Percentiles rank a stretch among this genome's conserved stretches.
Evolutionary conservation across 345 rosid genomes (phyloP).

Genomic region (Pelargonium nanum): DNA sequence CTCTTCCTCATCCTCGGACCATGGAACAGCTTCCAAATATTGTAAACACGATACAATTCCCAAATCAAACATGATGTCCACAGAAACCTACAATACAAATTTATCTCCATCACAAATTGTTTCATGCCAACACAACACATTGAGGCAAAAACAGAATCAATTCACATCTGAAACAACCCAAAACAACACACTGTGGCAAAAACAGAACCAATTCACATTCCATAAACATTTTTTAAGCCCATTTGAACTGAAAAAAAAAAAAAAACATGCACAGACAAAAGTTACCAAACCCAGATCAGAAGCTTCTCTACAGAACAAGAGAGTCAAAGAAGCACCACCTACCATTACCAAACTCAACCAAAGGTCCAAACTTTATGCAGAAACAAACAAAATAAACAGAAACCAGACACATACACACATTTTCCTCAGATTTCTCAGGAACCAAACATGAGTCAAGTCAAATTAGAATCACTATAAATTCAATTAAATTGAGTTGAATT

Average conservation of each 20-base stretch:
- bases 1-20: conserved; percentile 83
- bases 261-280: too few species aligned
- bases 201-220: too few species aligned
- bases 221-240: too few species aligned
- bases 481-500: too few species aligned
- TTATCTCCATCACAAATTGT: background rate
- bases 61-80: conserved; percentile 56
- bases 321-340: background rate
- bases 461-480: too few species aligned
- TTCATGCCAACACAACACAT: background rate
- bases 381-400: background rate
- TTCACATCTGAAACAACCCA: background rate
- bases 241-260: too few species aligned
- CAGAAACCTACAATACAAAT: conserved; percentile 47
- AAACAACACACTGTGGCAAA: too few species aligned
- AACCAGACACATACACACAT: background rate
- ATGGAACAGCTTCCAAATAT: conserved; percentile 85
- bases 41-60: conserved; percentile 68
- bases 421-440: conserved; percentile 1
- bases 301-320: background rate
- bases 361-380: background rate
- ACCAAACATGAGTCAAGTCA: conserved; percentile 1
- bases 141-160: background rate
- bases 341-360: background rate
- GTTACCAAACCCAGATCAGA: background rate